Evolutionary conservation across 2,329 filamentous ascomycete species (phyloP).

Genomic region (Paradendryphiella salina): DNA sequence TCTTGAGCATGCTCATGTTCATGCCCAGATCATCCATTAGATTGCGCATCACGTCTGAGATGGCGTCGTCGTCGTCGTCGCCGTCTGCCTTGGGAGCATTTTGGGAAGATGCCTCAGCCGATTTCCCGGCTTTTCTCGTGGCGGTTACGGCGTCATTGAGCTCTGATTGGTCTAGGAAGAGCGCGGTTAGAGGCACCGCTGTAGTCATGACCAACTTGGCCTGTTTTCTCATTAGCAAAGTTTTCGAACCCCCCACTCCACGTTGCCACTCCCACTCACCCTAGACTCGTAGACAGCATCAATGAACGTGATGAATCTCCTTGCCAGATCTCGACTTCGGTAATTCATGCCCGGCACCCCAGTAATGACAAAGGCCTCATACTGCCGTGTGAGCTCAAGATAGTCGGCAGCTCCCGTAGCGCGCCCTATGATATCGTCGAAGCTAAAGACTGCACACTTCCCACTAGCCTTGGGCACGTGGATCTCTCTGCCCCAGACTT

Average conservation of each 20-base stretch:
- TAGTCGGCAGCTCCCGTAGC: slow-evolving; percentile 95
- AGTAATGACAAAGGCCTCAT: slow-evolving; percentile 90
- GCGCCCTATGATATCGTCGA: slow-evolving; percentile 84
- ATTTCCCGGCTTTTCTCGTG: slow-evolving; percentile 45
- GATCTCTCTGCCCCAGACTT: slow-evolving; percentile 92
- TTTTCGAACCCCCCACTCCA: neutral
- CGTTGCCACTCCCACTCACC: slow-evolving; percentile 43
- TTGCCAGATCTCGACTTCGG: slow-evolving; percentile 79
- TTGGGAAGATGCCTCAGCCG: slow-evolving; percentile 34
- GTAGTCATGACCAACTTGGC: slow-evolving; percentile 96
- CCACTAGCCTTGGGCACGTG: slow-evolving; percentile 85
- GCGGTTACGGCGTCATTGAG: slow-evolving; percentile 52
- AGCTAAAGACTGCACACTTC: slow-evolving; percentile 85
- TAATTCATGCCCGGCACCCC: slow-evolving; percentile 91
- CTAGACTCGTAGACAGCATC: slow-evolving; percentile 87
- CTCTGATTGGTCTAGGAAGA: slow-evolving; percentile 73
- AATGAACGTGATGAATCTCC: slow-evolving; percentile 96
- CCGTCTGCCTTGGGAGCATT: slow-evolving; percentile 29
- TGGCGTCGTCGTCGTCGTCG: slow-evolving; percentile 52
- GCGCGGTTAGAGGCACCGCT: slow-evolving; percentile 77
- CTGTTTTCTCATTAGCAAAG: slow-evolving; percentile 48
- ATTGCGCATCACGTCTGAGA: slow-evolving; percentile 72
- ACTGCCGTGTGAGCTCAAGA: slow-evolving; percentile 84
- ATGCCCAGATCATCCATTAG: slow-evolving; percentile 87
- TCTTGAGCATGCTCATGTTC: slow-evolving; percentile 82